Evolutionary conservation across 208 protist species (phyloP).

Genomic region (Trypanosoma boissoni): DNA sequence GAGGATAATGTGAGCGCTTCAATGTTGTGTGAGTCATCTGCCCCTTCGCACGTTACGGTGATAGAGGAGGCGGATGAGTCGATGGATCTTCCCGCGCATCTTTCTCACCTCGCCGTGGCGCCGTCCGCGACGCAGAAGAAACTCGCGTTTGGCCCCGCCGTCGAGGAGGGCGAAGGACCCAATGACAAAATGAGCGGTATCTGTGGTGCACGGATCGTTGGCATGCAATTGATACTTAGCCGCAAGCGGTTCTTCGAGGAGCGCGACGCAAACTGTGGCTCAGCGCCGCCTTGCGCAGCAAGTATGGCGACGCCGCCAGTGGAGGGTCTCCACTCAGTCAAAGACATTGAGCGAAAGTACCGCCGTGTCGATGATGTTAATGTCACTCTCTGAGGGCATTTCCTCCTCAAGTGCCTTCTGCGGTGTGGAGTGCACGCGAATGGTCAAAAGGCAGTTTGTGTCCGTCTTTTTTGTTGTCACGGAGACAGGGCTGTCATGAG

Average conservation of each 20-base stretch:
- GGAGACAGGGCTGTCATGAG: too few relatives aligned
- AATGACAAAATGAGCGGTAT: background rate
- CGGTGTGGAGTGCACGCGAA: too few relatives aligned
- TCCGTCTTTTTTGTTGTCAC: too few relatives aligned
- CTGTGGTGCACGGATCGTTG: background rate
- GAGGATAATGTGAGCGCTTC: constrained; percentile 9
- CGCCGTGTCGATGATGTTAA: constrained; percentile 14
- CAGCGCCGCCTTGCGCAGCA: too few relatives aligned
- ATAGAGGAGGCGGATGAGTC: constrained; percentile 26
- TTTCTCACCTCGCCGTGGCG: constrained; percentile 18
- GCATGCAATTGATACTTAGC: constrained; percentile 44
- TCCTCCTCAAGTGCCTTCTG: background rate
- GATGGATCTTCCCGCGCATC: constrained; percentile 24
- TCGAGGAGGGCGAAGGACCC: constrained; percentile 25
- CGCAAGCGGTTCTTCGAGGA: constrained; percentile 75
- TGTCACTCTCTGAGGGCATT: background rate
- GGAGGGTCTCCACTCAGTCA: too few relatives aligned
- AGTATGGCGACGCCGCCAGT: too few relatives aligned
- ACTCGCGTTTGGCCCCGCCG: constrained; percentile 51
- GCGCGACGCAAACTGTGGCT: constrained; percentile 31
- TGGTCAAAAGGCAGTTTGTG: too few relatives aligned
- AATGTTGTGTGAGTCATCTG: constrained; percentile 21
- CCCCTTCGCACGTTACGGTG: constrained; percentile 23
- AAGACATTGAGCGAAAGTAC: constrained; percentile 17
- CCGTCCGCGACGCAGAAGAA: constrained; percentile 68